These are phyloP conservation scores for Aspergillus affinis DNA, from an alignment of 495 filamentous ascomycete genomes.

Conservation along the genomic window DNA sequence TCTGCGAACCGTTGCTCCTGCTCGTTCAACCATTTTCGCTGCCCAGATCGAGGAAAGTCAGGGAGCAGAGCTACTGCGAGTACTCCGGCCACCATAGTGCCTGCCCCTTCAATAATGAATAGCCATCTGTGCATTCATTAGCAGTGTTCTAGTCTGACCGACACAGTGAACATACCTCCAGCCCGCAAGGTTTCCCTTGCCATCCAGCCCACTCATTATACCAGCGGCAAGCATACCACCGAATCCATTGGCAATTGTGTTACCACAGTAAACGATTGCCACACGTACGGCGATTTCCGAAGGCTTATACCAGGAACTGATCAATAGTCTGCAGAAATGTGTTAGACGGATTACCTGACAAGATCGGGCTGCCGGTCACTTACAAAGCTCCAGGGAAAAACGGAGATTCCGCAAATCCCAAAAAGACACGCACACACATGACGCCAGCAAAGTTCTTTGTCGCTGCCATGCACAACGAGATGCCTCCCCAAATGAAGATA, in stretches of 20 bases:
- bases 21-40: conserved; percentile 22
- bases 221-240: conserved; percentile 23
- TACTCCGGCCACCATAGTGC: conserved; percentile 22
- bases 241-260: conserved; percentile 27
- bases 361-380: conserved; percentile 18
- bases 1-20: conserved; percentile 22
- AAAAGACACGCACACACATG: conserved; percentile 34
- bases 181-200: conserved; percentile 17
- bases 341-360: background rate
- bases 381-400: conserved; percentile 46
- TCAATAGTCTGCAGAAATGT: conserved; percentile 10
- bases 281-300: conserved; percentile 25
- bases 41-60: conserved; percentile 23
- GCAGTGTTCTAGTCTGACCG: too few species aligned
- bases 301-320: conserved; percentile 26
- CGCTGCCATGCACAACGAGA: conserved; percentile 38
- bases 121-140: conserved; percentile 12
- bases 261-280: conserved; percentile 25
- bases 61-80: conserved; percentile 21
- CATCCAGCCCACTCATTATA: conserved; percentile 19
- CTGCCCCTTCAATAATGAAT: conserved; percentile 25
- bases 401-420: conserved; percentile 49
- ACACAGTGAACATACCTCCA: conserved; percentile 17
- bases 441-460: conserved; percentile 42
- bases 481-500: conserved; percentile 30